A percentile compares a stretch with the other conserved stretches of the same genome.
Conservation (phyloP, 1,284 basidiomycete species). For the Cutaneotrichosporon daszewskae region DNA sequence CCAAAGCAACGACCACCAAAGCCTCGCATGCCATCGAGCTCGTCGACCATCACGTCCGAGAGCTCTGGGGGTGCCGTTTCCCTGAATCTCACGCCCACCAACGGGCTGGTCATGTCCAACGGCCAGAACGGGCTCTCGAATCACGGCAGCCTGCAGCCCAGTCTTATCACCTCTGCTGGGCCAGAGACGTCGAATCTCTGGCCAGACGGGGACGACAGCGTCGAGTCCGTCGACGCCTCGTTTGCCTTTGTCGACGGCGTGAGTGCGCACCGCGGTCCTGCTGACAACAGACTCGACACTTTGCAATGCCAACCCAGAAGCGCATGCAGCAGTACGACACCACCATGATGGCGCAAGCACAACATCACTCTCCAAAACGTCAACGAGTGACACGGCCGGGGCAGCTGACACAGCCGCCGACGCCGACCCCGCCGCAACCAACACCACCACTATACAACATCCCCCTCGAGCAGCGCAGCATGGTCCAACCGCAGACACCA, state of each 20-base stretch:
- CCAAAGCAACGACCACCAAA: constrained; percentile 6
- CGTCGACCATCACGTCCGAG: constrained; percentile 13
- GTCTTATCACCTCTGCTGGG: constrained; percentile 6
- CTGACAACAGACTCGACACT: constrained; percentile 10
- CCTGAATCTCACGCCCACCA: constrained; percentile 5
- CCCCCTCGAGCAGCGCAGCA: neutral
- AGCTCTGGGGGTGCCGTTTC: constrained; percentile 13
- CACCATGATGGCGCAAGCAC: constrained; percentile 2
- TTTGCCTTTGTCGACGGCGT: constrained; percentile 27
- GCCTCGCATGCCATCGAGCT: constrained; percentile 11
- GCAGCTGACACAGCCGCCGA: constrained; percentile 4
- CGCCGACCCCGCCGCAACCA: neutral
- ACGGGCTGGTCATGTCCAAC: constrained; percentile 1
- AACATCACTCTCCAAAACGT: constrained; percentile 9
- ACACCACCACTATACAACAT: constrained; percentile 5
- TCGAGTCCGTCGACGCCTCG: constrained; percentile 20
- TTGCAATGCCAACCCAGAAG: constrained; percentile 19
- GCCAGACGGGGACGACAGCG: constrained; percentile 14
- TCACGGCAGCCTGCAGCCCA: constrained; percentile 10
- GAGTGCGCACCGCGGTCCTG: constrained; percentile 2
- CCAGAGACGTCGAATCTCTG: constrained; percentile 8
- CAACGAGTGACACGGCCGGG: constrained; percentile 2
- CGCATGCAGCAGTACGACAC: constrained; percentile 14
- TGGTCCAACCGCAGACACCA: too few species aligned
- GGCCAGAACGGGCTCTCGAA: constrained; percentile 1